These are phyloP conservation scores for Quercus tomentella DNA, from an alignment of 331 rosid genomes.

Conservation along the genomic window DNA sequence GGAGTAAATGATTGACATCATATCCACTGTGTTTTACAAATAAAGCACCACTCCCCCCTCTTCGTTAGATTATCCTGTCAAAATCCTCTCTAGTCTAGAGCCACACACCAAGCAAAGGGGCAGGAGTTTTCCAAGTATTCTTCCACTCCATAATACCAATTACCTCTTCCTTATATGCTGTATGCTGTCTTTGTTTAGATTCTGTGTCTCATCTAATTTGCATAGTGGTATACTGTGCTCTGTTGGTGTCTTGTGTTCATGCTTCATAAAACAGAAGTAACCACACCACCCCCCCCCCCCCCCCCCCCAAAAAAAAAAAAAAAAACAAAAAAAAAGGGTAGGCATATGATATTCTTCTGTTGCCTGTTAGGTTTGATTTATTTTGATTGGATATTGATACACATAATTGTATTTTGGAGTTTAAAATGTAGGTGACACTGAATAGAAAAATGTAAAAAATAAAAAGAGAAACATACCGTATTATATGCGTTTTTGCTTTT, in stretches of 20 bases:
- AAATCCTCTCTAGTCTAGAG: no score
- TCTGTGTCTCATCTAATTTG: background rate
- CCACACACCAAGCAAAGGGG: no score
- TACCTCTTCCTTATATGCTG: no score
- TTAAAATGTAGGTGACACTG: background rate
- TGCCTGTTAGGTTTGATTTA: background rate
- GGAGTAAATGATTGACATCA: no score
- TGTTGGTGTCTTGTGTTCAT: background rate
- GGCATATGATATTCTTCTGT: background rate
- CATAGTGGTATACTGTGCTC: background rate
- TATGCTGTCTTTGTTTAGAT: background rate
- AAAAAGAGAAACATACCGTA: no score
- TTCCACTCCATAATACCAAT: no score
- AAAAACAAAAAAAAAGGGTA: no score
- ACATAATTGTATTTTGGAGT: background rate
- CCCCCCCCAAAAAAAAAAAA: no score
- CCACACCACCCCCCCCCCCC: background rate
- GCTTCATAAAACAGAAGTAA: background rate
- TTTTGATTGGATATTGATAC: background rate
- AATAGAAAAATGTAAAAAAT: background rate
- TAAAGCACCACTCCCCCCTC: no score
- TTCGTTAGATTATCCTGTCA: no score
- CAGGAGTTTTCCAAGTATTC: no score
- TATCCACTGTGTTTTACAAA: no score
- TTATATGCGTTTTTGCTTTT: background rate